Evolutionary conservation across 208 protist genomes (phyloP), one percentile per base, ranked within the genome.

Genomic region (Crithidia brevicula): DNA sequence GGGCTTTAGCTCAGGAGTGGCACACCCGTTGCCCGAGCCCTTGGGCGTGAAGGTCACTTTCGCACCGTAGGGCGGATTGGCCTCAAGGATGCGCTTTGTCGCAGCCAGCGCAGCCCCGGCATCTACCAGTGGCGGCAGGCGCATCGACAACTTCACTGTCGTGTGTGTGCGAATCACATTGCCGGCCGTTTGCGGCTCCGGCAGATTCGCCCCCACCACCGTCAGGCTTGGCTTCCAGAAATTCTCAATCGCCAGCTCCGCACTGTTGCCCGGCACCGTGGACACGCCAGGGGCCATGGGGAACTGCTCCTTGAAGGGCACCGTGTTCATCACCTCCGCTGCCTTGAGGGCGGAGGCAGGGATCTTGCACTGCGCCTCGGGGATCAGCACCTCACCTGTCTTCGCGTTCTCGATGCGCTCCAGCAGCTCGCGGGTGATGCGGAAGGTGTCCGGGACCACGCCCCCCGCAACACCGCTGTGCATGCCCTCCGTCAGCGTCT

Each of bases 401-500:
- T 81, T 50, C 28, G 72, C 45, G 77, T 99, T 87, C 82, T 99
- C 95, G n/a, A 99, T 65, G 64, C 95, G 87, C 51, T 86, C 66
- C 3, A 99, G 64, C 2, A 99, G 53, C 30, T 85, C 63, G 43
- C 96, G 84, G 1, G 80, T 64, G 52, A 99, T 91, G 61, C 97
- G 93, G 78, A 99, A 98, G 6, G 96, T 92, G 54, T 93, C 92
- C 43, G 98, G 94, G 22, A 98, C 94, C 23, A 99, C 90, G 54
- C 98, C 98, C 51, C 90, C 92, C 20, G 82, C 88, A 15, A 95
- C 30, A 25, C 98, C 97, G 54, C 79, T 93, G 83, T 99, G 97
- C 68, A 97, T 91, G 49, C 94, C 88, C 77, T 98, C 89, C 16
- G 46, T 88, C 47, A 98, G 70, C 10, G 91, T 86, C 45, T 83